phyloP scores from a whole-genome alignment of 306 rosid genomes.

The Geum urbanum region DNA sequence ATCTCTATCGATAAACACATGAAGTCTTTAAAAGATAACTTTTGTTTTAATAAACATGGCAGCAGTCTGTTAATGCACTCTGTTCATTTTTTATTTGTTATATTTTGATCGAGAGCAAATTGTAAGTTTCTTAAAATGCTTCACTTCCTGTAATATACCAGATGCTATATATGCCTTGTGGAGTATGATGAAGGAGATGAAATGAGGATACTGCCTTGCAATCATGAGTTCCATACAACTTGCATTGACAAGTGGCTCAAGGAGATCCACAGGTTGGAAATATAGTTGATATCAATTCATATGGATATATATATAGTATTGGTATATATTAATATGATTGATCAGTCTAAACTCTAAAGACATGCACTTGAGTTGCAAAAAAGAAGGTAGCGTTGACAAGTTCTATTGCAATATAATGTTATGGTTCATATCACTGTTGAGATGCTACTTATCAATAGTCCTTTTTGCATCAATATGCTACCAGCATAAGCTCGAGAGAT shows the following conservation, averaged over 20 bases:
- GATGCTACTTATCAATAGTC: neutral
- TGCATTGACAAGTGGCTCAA: constrained; percentile 98
- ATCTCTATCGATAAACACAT: neutral
- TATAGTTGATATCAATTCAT: too few relatives aligned
- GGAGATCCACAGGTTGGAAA: constrained; percentile 87
- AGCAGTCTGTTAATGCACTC: neutral
- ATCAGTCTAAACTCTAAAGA: neutral
- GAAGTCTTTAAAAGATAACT: neutral
- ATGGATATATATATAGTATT: neutral
- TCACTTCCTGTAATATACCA: constrained; percentile 28
- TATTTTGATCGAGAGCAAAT: too few relatives aligned
- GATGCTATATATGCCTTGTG: constrained; percentile 98
- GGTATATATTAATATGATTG: neutral
- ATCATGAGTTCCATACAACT: constrained; percentile 81
- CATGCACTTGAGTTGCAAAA: neutral
- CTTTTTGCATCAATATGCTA: too few relatives aligned
- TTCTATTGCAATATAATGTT: too few relatives aligned
- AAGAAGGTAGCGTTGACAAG: neutral
- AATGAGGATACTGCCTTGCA: constrained; percentile 86
- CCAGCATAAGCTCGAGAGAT: neutral
- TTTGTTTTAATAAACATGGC: neutral
- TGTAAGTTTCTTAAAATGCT: neutral
- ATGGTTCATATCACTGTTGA: neutral
- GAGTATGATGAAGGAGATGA: constrained; percentile 97
- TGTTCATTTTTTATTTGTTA: too few relatives aligned